Evolutionary conservation across 2,329 filamentous ascomycete species (phyloP), one percentile per base, ranked within the genome.

Genomic region (Botrytis galanthina): DNA sequence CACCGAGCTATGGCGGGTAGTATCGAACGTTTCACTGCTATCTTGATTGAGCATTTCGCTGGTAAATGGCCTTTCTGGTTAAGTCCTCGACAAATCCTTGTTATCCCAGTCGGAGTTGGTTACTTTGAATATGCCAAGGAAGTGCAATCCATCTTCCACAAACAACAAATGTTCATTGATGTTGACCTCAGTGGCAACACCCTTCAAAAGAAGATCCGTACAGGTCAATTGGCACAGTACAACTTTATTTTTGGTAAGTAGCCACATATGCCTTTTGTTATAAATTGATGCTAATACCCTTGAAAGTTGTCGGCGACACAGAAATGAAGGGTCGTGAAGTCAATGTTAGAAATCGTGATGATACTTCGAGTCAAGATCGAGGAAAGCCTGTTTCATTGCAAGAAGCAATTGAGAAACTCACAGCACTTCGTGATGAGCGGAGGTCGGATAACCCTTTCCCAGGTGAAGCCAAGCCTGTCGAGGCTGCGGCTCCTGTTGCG

Each of bases 51-150:
- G 86, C 93, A 95, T 83, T 95, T 94, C 81, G 93, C 87, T 72
- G 93, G 93, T 78, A 94, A 94, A 84, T 96, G 93, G 93, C 93
- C 93, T 1, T 94, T 95, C 87, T 96, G 93, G 93, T 85, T 96
- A 75, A 93, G 90, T 78, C 93, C 93, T n/a, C 88, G 93, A 70
- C 93, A 96, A 83, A 89, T 96, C 76, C 86, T 92, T 78, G 88
- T 96, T 76, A 90, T 95, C 75, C 93, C 93, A 14, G 92, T 94
- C 75, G 92, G 92, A 83, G 90, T 91, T 69, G 86, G 88, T 63
- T 91, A 87, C 78, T 87, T 90, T 79, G 90, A 91, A 80, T 94
- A 96, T 82, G 92, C 92, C 76, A 86, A 90, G 80, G 92, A 95
- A 82, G 89, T 95, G 10, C 89, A 92, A 79, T 82, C 83, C 74